Evolutionary conservation across 2,329 filamentous ascomycete genomes (phyloP).

Genomic region (Xylaria sp.): DNA sequence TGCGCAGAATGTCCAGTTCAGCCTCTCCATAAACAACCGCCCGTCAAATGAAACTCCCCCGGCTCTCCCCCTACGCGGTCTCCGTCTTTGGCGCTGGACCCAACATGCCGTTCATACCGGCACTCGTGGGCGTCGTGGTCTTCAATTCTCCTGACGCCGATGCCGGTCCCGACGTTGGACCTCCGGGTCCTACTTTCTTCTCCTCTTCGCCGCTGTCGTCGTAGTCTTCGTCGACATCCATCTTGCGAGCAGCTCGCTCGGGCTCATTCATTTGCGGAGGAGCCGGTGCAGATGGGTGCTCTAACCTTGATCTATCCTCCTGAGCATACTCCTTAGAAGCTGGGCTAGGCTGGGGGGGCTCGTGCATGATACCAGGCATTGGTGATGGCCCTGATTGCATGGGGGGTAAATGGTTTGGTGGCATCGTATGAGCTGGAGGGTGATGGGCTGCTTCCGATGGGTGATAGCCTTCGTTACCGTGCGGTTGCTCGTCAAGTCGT

Average conservation of each 20-base stretch:
- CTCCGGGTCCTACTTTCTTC: conserved; percentile 64
- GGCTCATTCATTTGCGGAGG: conserved; percentile 75
- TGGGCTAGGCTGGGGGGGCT: conserved; percentile 59
- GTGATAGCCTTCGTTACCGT: conserved; percentile 81
- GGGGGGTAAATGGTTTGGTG: conserved; percentile 67
- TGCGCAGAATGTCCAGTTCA: conserved; percentile 35
- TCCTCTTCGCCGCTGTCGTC: conserved; percentile 94
- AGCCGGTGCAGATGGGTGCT: conserved; percentile 57
- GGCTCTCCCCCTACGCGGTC: conserved; percentile 39
- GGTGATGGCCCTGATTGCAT: conserved; percentile 70
- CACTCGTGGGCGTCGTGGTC: conserved; percentile 61
- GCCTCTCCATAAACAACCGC: conserved; percentile 30
- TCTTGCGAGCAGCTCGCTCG: conserved; percentile 84
- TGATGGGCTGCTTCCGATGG: conserved; percentile 94
- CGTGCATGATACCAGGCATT: conserved; percentile 64
- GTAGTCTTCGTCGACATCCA: conserved; percentile 98
- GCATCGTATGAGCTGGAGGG: conserved; percentile 70
- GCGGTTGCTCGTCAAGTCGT: conserved; percentile 67
- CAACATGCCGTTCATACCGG: conserved; percentile 61
- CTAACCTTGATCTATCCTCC: conserved; percentile 67
- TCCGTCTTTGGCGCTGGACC: conserved; percentile 61
- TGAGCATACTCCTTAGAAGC: conserved; percentile 63
- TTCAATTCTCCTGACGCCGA: conserved; percentile 65
- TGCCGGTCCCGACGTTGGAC: conserved; percentile 55
- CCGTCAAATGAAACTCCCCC: too few species aligned